phyloP scores from a whole-genome alignment of 1,284 basidiomycete species.

The Kwoniella shivajii region DNA sequence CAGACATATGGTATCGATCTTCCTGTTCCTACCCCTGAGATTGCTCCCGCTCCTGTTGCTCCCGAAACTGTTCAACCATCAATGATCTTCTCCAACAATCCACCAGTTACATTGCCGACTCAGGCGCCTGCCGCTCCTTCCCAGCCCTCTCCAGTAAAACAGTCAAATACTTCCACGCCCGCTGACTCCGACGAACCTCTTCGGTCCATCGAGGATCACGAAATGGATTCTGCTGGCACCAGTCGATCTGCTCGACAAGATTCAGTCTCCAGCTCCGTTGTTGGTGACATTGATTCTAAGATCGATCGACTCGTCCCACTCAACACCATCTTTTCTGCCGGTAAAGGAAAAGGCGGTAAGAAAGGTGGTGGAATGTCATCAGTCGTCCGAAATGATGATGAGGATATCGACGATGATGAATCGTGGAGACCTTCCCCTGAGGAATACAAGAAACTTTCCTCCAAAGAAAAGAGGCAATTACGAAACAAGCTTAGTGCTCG shows the following conservation, averaged over 20 bases:
- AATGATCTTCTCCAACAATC: slow-evolving; percentile 19
- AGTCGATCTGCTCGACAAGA: slow-evolving; percentile 27
- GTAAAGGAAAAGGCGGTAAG: slow-evolving; percentile 54
- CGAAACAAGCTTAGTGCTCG: slow-evolving; percentile 95
- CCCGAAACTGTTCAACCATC: slow-evolving; percentile 31
- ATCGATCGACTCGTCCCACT: slow-evolving; percentile 48
- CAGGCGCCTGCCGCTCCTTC: slow-evolving; percentile 1
- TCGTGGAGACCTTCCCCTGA: slow-evolving; percentile 64
- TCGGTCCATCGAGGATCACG: slow-evolving; percentile 26
- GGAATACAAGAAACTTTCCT: slow-evolving; percentile 92
- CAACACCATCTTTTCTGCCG: slow-evolving; percentile 51
- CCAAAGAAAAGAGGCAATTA: slow-evolving; percentile 94
- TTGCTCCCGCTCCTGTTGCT: slow-evolving; percentile 1
- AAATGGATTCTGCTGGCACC: slow-evolving; percentile 18
- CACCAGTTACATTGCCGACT: neutral
- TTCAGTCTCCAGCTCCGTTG: slow-evolving; percentile 25
- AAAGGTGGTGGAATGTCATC: slow-evolving; percentile 55
- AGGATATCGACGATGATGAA: slow-evolving; percentile 54
- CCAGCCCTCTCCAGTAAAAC: slow-evolving; percentile 1
- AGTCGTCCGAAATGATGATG: slow-evolving; percentile 52
- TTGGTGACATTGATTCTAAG: slow-evolving; percentile 37
- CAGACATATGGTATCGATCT: slow-evolving; percentile 33
- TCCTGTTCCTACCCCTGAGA: slow-evolving; percentile 1
- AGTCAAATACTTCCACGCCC: slow-evolving; percentile 1
- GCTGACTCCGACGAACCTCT: slow-evolving; percentile 38